These are phyloP conservation scores for Macrophomina pseudophaseolina DNA, from an alignment of 2,329 filamentous ascomycete genomes.

Conservation along the genomic window DNA sequence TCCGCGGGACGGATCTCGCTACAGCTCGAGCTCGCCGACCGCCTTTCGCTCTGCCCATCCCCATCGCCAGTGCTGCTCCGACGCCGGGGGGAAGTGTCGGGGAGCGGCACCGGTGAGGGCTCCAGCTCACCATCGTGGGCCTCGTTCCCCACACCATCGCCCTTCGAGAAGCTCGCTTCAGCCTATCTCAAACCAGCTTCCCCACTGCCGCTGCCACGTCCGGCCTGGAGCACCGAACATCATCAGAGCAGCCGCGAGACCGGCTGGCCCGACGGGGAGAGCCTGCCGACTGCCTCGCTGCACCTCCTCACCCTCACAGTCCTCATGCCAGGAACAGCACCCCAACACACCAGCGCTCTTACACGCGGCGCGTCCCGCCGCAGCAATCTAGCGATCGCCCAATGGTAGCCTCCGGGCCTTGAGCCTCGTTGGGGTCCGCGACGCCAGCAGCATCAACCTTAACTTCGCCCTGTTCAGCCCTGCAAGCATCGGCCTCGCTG, in stretches of 20 bases:
- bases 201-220: neutral
- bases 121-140: conserved; percentile 17
- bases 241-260: neutral
- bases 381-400: neutral
- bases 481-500: neutral
- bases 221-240: neutral
- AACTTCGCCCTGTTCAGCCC: neutral
- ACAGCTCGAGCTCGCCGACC: conserved; percentile 11
- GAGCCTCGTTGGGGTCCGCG: conserved; percentile 10
- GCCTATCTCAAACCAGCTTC: conserved; percentile 1
- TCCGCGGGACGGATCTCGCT: conserved; percentile 6
- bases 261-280: too few species aligned
- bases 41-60: conserved; percentile 11
- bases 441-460: conserved; percentile 7
- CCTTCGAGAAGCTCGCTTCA: conserved; percentile 22
- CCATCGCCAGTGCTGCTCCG: conserved; percentile 5
- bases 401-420: conserved; percentile 2
- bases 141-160: conserved; percentile 12
- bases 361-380: conserved; percentile 11
- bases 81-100: neutral
- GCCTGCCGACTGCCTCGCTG: neutral
- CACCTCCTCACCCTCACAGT: neutral
- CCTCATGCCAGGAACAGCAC: conserved; percentile 1
- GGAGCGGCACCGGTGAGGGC: conserved; percentile 7
- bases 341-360: neutral